phyloP scores from a whole-genome alignment of 2,329 filamentous ascomycete species.

The Cladosporium sp. region DNA sequence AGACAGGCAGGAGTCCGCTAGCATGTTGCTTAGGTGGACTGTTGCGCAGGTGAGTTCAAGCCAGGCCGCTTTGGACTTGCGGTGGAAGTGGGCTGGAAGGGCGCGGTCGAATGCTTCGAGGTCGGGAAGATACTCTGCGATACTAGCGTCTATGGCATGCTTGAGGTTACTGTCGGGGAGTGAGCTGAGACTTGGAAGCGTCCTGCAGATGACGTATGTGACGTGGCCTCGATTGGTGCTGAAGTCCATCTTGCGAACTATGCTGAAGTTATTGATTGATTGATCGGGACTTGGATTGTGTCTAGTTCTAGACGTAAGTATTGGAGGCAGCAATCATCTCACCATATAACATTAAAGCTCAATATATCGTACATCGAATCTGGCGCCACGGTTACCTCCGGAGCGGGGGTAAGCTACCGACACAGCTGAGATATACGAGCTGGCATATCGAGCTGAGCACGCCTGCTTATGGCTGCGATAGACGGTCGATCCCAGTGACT shows the following conservation, averaged over 20 bases:
- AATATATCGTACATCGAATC: too few relatives aligned
- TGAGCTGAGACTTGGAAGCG: neutral
- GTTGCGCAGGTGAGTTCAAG: conserved; percentile 9
- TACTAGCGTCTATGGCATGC: neutral
- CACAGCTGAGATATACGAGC: neutral
- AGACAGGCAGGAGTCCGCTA: neutral
- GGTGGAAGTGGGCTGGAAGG: neutral
- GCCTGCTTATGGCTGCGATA: neutral
- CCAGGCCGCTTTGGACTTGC: conserved; percentile 1
- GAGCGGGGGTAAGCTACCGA: neutral
- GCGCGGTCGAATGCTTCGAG: neutral
- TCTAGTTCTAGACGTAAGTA: neutral
- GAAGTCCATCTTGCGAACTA: neutral
- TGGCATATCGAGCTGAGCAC: neutral
- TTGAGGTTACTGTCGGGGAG: neutral
- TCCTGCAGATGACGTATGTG: neutral
- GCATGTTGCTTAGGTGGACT: conserved; percentile 1
- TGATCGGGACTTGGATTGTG: neutral
- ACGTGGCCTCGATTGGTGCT: neutral
- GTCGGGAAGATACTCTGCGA: neutral
- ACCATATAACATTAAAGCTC: neutral
- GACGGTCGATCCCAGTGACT: neutral
- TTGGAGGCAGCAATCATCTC: neutral
- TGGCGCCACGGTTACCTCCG: neutral
- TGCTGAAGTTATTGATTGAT: neutral